phyloP scores from a whole-genome alignment of 148 eudicot genomes.

The Nepenthes mirabilis region DNA sequence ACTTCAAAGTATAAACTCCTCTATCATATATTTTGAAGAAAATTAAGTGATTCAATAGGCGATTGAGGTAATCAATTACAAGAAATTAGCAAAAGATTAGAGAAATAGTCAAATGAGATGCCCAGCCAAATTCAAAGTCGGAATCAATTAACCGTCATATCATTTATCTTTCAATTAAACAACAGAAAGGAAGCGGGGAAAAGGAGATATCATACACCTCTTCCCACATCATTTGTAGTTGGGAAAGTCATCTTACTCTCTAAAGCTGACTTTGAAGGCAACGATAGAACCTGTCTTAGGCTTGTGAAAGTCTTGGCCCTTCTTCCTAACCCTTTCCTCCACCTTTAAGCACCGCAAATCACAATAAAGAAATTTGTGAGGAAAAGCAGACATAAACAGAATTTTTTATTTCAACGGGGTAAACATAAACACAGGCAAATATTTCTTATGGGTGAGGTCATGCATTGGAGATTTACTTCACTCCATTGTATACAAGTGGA shows the following conservation, averaged over 20 bases:
- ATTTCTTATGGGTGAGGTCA: no score
- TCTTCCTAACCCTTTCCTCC: slow-evolving; percentile 78
- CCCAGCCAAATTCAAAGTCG: background rate
- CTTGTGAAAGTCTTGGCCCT: slow-evolving; percentile 61
- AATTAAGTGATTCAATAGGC: no score
- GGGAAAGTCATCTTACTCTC: slow-evolving; percentile 59
- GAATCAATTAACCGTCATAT: background rate
- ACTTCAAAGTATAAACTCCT: no score
- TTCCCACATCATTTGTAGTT: background rate
- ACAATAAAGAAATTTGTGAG: slow-evolving; percentile 7
- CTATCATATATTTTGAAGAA: no score
- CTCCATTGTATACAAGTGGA: no score
- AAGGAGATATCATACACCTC: background rate
- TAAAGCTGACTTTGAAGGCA: slow-evolving; percentile 89
- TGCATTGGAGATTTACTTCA: no score
- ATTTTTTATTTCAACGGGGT: background rate
- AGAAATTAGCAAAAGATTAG: no score
- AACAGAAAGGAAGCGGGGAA: background rate
- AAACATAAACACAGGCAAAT: background rate
- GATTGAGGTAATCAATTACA: no score
- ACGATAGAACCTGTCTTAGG: slow-evolving; percentile 82
- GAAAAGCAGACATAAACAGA: no score
- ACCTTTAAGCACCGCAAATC: slow-evolving; percentile 33
- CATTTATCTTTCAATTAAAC: slow-evolving; percentile 4
- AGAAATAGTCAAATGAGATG: no score